Base-by-base conservation (phyloP, 2,329 filamentous ascomycete genomes). In the Stagonosporopsis vannaccii region DNA sequence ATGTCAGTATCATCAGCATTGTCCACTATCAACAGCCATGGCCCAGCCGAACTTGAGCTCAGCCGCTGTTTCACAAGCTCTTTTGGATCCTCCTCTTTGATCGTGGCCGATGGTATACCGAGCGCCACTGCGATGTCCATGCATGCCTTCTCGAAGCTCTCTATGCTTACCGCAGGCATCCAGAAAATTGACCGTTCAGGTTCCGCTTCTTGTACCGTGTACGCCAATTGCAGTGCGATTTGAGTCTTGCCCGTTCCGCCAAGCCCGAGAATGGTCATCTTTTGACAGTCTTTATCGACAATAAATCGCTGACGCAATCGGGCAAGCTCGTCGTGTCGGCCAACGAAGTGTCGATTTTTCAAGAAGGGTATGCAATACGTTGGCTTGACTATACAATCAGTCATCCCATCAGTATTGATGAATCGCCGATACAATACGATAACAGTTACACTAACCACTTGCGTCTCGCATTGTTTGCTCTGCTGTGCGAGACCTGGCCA, bases 171-270 rank as follows among this genome's bases (percentile, higher is more conserved):
- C 26, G 60, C 66, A 46, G 63, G 45, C 43, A 69, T 19, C 66
- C 59, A 69, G 50, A 68, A 69, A 44, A 69, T 58, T 1, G 63
- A 67, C 37, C 47, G 56, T 1, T 58, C 62, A 20, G 48, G 53
- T 46, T 35, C 25, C 6, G 23, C 58, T 39, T 71, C 46, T 28
- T 61, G 62, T 0, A 70, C 59, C 8, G 0, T 51, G 45, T 73
- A 73, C 11, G 64, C 66, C 51, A 74, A 73, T 39, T 67, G 57
- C 30, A 75, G 58, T 23, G 62, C 71, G 3, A 74, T 40, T 47
- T 72, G 65, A 33, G 72, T 74, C 60, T 75, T 75, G 42, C 72
- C 71, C 0, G 60, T 59, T 11, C 72, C 68, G 23, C 71, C 69
- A 6, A 73, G 70, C 15, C 72, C 67, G 9, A 65, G 48, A 8